These are phyloP conservation scores for Paramecium biaurelia DNA, from an alignment of 73 alveolate species.

Conservation along the genomic window DNA sequence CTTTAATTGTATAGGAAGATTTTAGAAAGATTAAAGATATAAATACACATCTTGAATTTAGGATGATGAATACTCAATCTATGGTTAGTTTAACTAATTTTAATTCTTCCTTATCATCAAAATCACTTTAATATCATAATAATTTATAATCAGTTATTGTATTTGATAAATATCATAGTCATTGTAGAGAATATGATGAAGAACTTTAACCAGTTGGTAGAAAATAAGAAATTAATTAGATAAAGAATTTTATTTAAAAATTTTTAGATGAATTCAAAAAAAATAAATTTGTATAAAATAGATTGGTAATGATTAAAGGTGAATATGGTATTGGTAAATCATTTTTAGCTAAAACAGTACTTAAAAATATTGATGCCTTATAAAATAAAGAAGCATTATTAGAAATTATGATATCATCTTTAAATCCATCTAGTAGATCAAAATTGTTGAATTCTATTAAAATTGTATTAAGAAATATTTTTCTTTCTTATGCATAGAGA, in stretches of 20 bases:
- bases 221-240: not conserved
- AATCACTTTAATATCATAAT: not conserved
- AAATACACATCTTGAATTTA: not conserved
- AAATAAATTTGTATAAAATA: not conserved
- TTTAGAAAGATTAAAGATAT: slow-evolving; percentile 8
- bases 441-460: not conserved
- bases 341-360: not conserved
- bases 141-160: not conserved
- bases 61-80: not conserved
- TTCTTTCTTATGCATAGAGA: not conserved
- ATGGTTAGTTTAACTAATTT: not conserved
- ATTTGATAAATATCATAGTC: not conserved
- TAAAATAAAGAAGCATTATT: not conserved
- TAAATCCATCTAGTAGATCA: slow-evolving; percentile 3
- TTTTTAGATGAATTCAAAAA: not conserved
- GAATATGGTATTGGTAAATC: slow-evolving; percentile 43
- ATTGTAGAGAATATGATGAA: not conserved
- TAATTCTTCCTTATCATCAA: not conserved
- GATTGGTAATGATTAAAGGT: not conserved
- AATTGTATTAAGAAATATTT: slow-evolving; percentile 22
- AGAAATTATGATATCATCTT: not conserved
- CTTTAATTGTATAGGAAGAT: not conserved
- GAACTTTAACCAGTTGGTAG: not conserved
- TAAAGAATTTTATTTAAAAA: not conserved
- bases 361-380: not conserved